Evolutionary conservation across 2,329 filamentous ascomycete genomes (phyloP), one percentile per base, ranked within the genome.

Genomic region (Mariannaea sp.): DNA sequence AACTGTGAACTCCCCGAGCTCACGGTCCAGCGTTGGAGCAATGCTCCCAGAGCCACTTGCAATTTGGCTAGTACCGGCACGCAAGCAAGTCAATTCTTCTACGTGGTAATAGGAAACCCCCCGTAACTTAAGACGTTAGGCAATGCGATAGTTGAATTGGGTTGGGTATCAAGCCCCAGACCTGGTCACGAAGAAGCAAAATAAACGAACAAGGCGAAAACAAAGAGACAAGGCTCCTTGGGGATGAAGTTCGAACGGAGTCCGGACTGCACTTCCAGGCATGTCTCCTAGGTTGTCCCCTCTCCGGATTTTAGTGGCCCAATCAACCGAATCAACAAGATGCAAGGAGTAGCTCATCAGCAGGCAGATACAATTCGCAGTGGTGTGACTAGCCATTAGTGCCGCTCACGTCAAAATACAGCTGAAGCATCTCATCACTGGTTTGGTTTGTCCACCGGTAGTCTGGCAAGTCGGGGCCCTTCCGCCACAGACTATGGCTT

Each of bases 361-460:
- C 16, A 46, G 36, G 36, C 38, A 53, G 22, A 19, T 30, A 14
- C 38, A n/a, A 14, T 42, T 53, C 24, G 12, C 17, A 19, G 27
- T 19, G 10, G 43, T 9, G n/a, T 43, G 19, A 53, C 50, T 48
- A 32, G 50, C 27, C 24, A 20, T 10, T 10, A 7, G 4, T 22
- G 22, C 4, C 13, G 16, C 41, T 55, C 42, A 41, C 53, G 47
- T 55, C 47, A 51, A 39, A 26, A 42, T 22, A 47, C 20, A 41
- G 47, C 47, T 51, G 52, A 42, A 55, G 47, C 47, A 55, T 33
- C 42, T 47, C 53, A 55, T 55, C 14, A 29, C n/a, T n/a, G n/a
- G n/a, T n/a, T n/a, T n/a, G n/a, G n/a, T n/a, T n/a, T n/a, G n/a
- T n/a, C n/a, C 29, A 38, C 22, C 35, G 16, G 30, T 24, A 35